phyloP scores from a whole-genome alignment of 768 basidiomycete genomes.

The Xerocomus potaroensis region DNA sequence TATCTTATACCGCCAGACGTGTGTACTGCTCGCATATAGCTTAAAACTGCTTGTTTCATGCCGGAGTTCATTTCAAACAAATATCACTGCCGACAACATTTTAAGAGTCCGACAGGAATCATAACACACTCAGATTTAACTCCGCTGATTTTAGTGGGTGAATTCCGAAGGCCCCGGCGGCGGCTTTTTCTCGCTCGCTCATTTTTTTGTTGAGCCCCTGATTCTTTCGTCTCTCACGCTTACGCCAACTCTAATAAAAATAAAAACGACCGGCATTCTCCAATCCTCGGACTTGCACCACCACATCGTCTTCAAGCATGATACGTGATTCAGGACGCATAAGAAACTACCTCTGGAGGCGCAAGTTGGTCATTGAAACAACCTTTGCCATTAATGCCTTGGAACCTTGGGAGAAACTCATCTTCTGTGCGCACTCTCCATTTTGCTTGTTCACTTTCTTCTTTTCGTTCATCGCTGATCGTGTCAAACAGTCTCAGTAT shows the following conservation, averaged over 20 bases:
- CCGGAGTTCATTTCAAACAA: too few relatives aligned
- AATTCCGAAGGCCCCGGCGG: too few relatives aligned
- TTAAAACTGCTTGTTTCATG: neutral
- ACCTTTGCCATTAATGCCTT: slow-evolving; percentile 58
- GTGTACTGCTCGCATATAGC: slow-evolving; percentile 16
- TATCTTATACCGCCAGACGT: slow-evolving; percentile 14
- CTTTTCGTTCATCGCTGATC: neutral
- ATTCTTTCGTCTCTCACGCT: too few relatives aligned
- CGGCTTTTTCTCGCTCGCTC: too few relatives aligned
- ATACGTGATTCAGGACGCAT: slow-evolving; percentile 17
- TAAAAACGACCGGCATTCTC: neutral
- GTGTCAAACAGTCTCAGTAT: slow-evolving; percentile 35
- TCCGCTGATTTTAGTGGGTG: too few relatives aligned
- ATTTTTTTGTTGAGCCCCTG: too few relatives aligned
- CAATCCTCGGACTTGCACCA: neutral
- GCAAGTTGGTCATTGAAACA: slow-evolving; percentile 52
- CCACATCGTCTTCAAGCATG: neutral
- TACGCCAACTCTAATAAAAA: too few relatives aligned
- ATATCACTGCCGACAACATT: too few relatives aligned
- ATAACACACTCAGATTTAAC: neutral
- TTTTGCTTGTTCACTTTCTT: neutral
- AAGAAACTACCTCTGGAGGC: slow-evolving; percentile 44
- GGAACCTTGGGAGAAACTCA: slow-evolving; percentile 66
- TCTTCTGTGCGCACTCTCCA: slow-evolving; percentile 44
- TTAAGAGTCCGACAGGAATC: neutral